Evolutionary conservation across 495 filamentous ascomycete genomes (phyloP), one percentile per base, ranked within the genome.

Genomic region (Xylaria scruposa): DNA sequence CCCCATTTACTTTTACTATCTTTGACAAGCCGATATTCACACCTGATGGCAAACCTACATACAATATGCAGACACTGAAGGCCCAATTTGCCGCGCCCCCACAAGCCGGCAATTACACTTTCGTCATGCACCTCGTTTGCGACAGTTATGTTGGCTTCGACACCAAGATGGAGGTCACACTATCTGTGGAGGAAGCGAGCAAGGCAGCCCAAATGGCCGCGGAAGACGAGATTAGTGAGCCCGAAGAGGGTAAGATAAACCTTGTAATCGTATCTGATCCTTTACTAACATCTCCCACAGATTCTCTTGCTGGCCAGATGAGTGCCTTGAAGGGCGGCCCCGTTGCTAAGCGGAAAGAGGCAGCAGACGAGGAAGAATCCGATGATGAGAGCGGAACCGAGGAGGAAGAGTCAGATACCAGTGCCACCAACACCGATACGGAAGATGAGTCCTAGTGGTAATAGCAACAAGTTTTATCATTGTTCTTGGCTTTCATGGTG

Each of bases 21-120:
- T 98, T 98, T 74, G 93, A 97, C 82, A 93, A 94, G 84, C 91
- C 92, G 12, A 86, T 97, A 47, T 92, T 92, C 71, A 88, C 91
- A 70, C 86, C 85, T 46, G 85, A 86, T 70, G 92, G 91, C 67
- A 91, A 91, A 73, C 93, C 94, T 21, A 97, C 94, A 6, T 98
- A 92, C 82, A 90, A 93, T 73, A 90, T 99, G 83, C 94, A 97
- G 81, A 98, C 96, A 15, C 86, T 98, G 76, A 97, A 97, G 84
- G 94, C 97, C 83, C 96, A 98, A 82, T 99, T 99, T 83, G 93
- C 95, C 77, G 95, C 96, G 24, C 96, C 96, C 63, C 94, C 95
- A 40, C 94, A 98, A 81, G 88, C 92, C 15, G 97, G 94, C 54
- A 91, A 94, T 77, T 98, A 97, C 80, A 92, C 91, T 0, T 99